phyloP scores from a whole-genome alignment of 1,284 basidiomycete species.

The Malassezia sympodialis region DNA sequence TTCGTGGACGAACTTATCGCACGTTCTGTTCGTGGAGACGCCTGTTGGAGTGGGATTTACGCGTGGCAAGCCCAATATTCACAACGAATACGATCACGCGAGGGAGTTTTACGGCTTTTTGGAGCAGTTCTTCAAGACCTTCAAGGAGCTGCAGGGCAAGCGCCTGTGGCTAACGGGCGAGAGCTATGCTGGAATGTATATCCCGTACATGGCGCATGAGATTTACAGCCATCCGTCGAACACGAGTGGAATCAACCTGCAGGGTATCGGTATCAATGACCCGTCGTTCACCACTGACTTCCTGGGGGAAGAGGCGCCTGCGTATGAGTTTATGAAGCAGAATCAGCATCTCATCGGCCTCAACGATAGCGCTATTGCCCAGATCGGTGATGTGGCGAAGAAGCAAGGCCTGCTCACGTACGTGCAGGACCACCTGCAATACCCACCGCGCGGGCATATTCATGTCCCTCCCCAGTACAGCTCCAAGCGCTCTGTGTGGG shows the following conservation, averaged over 20 bases:
- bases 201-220: slow-evolving; percentile 65
- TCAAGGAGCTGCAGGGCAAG: slow-evolving; percentile 22
- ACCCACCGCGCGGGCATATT: slow-evolving; percentile 29
- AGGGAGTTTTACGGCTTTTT: slow-evolving; percentile 46
- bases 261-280: slow-evolving; percentile 43
- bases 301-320: slow-evolving; percentile 27
- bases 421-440: slow-evolving; percentile 31
- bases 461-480: background rate
- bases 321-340: slow-evolving; percentile 13
- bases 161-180: slow-evolving; percentile 34
- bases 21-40: slow-evolving; percentile 68
- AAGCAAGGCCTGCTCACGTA: slow-evolving; percentile 30
- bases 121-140: slow-evolving; percentile 29
- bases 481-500: background rate
- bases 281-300: slow-evolving; percentile 29
- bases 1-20: slow-evolving; percentile 66
- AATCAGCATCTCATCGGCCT: slow-evolving; percentile 18
- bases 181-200: slow-evolving; percentile 97
- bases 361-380: slow-evolving; percentile 15
- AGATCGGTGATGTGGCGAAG: slow-evolving; percentile 13
- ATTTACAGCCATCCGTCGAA: slow-evolving; percentile 22
- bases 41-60: slow-evolving; percentile 74
- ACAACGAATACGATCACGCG: slow-evolving; percentile 45
- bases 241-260: slow-evolving; percentile 26
- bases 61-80: slow-evolving; percentile 60